Evolutionary conservation across 2,329 filamentous ascomycete species (phyloP).

Genomic region (Aspergillus candidus): DNA sequence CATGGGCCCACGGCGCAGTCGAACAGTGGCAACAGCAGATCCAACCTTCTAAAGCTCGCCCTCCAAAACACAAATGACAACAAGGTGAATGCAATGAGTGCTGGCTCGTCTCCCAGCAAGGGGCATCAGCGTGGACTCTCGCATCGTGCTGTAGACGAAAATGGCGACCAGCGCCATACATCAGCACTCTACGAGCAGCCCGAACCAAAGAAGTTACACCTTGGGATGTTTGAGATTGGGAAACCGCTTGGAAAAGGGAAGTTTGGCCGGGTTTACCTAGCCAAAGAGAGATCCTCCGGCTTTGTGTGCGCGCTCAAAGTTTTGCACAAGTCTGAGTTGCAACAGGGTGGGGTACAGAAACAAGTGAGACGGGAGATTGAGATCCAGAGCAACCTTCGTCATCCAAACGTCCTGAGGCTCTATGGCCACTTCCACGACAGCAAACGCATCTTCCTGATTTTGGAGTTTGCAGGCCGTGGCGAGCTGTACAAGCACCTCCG

Average conservation of each 20-base stretch:
- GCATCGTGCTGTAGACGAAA: slow-evolving; percentile 44
- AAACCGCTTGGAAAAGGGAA: slow-evolving; percentile 82
- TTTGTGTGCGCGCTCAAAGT: slow-evolving; percentile 86
- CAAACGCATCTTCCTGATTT: slow-evolving; percentile 79
- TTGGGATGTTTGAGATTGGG: slow-evolving; percentile 92
- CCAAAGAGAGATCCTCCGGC: slow-evolving; percentile 68
- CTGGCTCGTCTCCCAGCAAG: slow-evolving; percentile 57
- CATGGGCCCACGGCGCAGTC: slow-evolving; percentile 40
- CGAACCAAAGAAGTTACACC: slow-evolving; percentile 60
- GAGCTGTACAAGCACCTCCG: slow-evolving; percentile 84
- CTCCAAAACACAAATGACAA: slow-evolving; percentile 69
- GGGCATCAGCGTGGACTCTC: slow-evolving; percentile 42
- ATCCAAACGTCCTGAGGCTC: slow-evolving; percentile 77
- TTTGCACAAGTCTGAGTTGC: slow-evolving; percentile 75
- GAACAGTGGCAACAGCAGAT: slow-evolving; percentile 53
- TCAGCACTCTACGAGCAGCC: slow-evolving; percentile 53
- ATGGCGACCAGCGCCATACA: slow-evolving; percentile 31
- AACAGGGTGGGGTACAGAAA: slow-evolving; percentile 76
- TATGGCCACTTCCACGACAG: slow-evolving; percentile 86
- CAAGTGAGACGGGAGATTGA: slow-evolving; percentile 84
- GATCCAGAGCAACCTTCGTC: slow-evolving; percentile 79
- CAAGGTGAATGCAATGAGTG: slow-evolving; percentile 50
- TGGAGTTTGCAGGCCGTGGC: slow-evolving; percentile 79
- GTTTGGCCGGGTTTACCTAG: slow-evolving; percentile 80
- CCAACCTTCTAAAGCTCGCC: slow-evolving; percentile 80